Percentiles rank a stretch among this genome's conserved stretches.
phyloP scores from a whole-genome alignment of 306 rosid species.

The Pterocarpus macrocarpus region DNA sequence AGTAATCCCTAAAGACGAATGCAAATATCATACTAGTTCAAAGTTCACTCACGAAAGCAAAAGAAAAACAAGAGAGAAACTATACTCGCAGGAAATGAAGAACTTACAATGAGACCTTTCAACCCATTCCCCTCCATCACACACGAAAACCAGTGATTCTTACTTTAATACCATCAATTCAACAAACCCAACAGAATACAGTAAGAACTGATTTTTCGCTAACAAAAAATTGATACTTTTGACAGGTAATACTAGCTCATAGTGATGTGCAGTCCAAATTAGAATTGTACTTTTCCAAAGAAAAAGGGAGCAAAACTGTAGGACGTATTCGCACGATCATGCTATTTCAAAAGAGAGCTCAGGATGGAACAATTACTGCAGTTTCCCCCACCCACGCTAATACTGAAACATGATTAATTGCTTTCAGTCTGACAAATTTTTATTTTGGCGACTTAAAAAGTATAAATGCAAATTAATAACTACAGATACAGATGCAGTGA shows the following conservation, averaged over 20 bases:
- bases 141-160: too few species aligned
- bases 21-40: constrained; percentile 11
- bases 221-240: too few species aligned
- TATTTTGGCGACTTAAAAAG: not conserved
- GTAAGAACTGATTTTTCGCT: too few species aligned
- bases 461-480: constrained; percentile 17
- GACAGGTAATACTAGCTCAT: not conserved
- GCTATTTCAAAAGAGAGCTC: not conserved
- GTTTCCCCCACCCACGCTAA: not conserved
- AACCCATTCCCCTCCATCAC: too few species aligned
- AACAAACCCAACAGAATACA: too few species aligned
- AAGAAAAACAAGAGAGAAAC: too few species aligned
- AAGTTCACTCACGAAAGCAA: not conserved
- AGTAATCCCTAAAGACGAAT: not conserved
- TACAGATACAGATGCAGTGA: constrained; percentile 11
- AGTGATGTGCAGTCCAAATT: not conserved
- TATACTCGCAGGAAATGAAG: not conserved
- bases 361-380: not conserved
- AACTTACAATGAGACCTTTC: not conserved
- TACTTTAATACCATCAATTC: not conserved
- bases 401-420: not conserved
- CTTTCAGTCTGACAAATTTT: not conserved
- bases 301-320: not conserved
- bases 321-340: not conserved
- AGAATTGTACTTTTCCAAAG: not conserved